Percentiles rank a stretch among this genome's conserved stretches.
Evolutionary conservation across 371 early-diverging fungal species (phyloP).

Genomic region (Saksenaea vasiformis): DNA sequence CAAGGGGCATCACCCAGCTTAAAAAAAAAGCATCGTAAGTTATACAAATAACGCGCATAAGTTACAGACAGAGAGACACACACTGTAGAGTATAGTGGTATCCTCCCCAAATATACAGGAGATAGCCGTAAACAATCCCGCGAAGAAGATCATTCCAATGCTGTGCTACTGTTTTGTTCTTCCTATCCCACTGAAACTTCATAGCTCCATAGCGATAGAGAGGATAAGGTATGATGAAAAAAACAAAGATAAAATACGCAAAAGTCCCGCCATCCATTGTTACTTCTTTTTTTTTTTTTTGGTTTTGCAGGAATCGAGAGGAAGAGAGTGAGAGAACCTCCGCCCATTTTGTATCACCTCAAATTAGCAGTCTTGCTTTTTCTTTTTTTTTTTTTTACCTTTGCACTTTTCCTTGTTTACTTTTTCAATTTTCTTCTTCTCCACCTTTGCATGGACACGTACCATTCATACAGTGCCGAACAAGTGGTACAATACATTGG

Average conservation of each 20-base stretch:
- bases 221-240: slow-evolving; percentile 56
- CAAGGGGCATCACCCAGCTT: slow-evolving; percentile 72
- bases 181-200: slow-evolving; percentile 65
- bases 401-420: not conserved
- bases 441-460: not conserved
- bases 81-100: slow-evolving; percentile 58
- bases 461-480: not conserved
- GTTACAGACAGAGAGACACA: not conserved
- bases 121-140: slow-evolving; percentile 60
- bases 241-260: slow-evolving; percentile 56
- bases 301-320: no score
- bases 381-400: not conserved
- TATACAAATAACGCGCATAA: no score
- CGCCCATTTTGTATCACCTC: no score
- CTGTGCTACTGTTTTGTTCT: slow-evolving; percentile 62
- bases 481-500: not conserved
- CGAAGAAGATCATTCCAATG: slow-evolving; percentile 66
- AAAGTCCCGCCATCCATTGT: no score
- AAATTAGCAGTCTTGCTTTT: not conserved
- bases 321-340: no score
- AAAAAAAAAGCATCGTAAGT: not conserved
- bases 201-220: slow-evolving; percentile 57
- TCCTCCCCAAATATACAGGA: slow-evolving; percentile 81
- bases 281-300: no score
- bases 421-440: not conserved